These are phyloP conservation scores for Penicillium italicum DNA, from an alignment of 2,329 filamentous ascomycete genomes.

Conservation along the genomic window DNA sequence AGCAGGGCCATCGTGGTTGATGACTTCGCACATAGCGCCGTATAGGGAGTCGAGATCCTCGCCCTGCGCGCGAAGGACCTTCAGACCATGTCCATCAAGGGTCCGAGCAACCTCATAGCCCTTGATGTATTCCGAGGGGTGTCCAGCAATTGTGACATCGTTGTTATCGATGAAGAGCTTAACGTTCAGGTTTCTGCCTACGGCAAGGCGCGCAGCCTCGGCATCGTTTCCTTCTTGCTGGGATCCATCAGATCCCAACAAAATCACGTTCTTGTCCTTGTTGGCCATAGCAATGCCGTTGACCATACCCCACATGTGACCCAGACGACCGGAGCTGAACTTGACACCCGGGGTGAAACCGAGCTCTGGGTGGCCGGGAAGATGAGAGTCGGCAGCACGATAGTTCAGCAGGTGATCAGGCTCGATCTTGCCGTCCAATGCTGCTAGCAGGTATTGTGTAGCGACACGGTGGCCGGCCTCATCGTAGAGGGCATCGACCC, in stretches of 20 bases:
- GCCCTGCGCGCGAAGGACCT: slow-evolving; percentile 35
- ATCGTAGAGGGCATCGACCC: slow-evolving; percentile 37
- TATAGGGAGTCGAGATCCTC: slow-evolving; percentile 40
- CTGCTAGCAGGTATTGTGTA: slow-evolving; percentile 40
- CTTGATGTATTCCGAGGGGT: slow-evolving; percentile 40
- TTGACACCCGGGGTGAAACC: slow-evolving; percentile 40
- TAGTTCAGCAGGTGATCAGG: slow-evolving; percentile 43
- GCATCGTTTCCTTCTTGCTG: slow-evolving; percentile 43
- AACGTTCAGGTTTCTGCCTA: slow-evolving; percentile 37
- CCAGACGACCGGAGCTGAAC: slow-evolving; percentile 42
- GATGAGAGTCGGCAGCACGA: slow-evolving; percentile 40
- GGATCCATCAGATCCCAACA: slow-evolving; percentile 42
- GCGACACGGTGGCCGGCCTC: slow-evolving; percentile 42
- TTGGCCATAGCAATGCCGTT: slow-evolving; percentile 41
- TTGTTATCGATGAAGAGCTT: slow-evolving; percentile 43
- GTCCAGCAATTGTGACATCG: slow-evolving; percentile 42
- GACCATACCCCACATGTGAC: slow-evolving; percentile 41
- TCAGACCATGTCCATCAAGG: slow-evolving; percentile 37
- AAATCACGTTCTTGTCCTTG: slow-evolving; percentile 35
- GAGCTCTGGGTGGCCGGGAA: slow-evolving; percentile 41
- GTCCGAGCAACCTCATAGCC: slow-evolving; percentile 35
- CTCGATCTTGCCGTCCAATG: slow-evolving; percentile 36
- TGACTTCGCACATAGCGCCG: slow-evolving; percentile 29
- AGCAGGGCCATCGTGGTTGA: slow-evolving; percentile 35
- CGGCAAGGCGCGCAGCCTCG: slow-evolving; percentile 40